Conservation (phyloP, 2,329 filamentous ascomycete genomes). For the Monosporascus ibericus region DNA sequence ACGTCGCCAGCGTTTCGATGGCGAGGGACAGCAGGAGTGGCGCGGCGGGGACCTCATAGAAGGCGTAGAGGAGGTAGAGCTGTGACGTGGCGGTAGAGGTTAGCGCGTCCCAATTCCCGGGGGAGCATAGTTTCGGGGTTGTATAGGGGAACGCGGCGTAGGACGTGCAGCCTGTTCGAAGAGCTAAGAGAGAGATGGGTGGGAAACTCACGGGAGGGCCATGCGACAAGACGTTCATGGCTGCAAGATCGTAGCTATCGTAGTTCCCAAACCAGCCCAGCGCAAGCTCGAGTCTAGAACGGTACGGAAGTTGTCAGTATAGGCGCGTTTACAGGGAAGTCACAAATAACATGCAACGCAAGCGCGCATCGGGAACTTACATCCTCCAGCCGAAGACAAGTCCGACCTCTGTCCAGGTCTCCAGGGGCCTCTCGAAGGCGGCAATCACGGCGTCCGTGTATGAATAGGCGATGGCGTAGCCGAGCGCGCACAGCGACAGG, state of each 20-base stretch:
- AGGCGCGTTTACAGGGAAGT: too few relatives aligned
- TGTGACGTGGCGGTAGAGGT: conserved; percentile 20
- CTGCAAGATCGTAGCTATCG: conserved; percentile 65
- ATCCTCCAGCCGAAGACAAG: conserved; percentile 47
- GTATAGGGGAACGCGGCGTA: background rate
- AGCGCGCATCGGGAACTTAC: conserved; percentile 33
- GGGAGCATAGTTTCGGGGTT: background rate
- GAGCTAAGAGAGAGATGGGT: background rate
- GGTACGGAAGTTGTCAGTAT: conserved; percentile 26
- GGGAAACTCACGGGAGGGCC: conserved; percentile 57
- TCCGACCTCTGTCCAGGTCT: conserved; percentile 56
- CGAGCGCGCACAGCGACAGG: conserved; percentile 56
- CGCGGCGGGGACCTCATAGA: conserved; percentile 63
- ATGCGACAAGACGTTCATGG: conserved; percentile 64
- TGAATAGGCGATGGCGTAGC: conserved; percentile 57
- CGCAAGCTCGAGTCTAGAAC: conserved; percentile 60
- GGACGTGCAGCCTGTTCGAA: background rate
- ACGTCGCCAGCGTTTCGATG: conserved; percentile 64
- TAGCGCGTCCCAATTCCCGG: conserved; percentile 2
- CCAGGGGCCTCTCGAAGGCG: conserved; percentile 56
- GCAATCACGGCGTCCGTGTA: conserved; percentile 61
- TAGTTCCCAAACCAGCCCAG: conserved; percentile 69
- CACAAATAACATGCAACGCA: background rate
- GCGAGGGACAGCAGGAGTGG: conserved; percentile 56
- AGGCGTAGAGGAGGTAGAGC: conserved; percentile 70